These are phyloP conservation scores for Suhomyces xylopsoci DNA, from an alignment of 805 yeast genomes.

Conservation along the genomic window DNA sequence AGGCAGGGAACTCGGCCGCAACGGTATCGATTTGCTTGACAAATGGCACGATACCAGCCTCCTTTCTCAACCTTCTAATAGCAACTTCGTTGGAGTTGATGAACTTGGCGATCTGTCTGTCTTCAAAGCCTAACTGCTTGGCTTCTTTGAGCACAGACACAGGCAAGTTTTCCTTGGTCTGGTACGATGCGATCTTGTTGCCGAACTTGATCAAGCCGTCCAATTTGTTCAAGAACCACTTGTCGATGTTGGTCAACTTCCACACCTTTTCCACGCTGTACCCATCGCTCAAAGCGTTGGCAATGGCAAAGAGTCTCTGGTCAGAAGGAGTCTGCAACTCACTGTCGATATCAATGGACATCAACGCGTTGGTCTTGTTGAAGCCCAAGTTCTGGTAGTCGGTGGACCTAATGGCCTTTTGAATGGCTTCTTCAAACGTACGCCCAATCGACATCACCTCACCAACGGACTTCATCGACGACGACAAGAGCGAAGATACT, in stretches of 20 bases:
- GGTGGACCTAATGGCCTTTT: slow-evolving; percentile 94
- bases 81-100: slow-evolving; percentile 89
- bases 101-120: slow-evolving; percentile 90
- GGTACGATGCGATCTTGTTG: slow-evolving; percentile 54
- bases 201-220: slow-evolving; percentile 72
- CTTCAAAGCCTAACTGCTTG: slow-evolving; percentile 95
- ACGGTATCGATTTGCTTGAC: slow-evolving; percentile 97
- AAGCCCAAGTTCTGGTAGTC: slow-evolving; percentile 96
- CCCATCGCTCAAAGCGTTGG: slow-evolving; percentile 86
- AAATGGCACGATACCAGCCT: slow-evolving; percentile 82
- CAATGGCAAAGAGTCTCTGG: slow-evolving; percentile 92
- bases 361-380: slow-evolving; percentile 75
- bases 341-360: slow-evolving; percentile 87
- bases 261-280: slow-evolving; percentile 91
- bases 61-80: slow-evolving; percentile 83
- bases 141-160: slow-evolving; percentile 69
- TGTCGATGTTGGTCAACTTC: slow-evolving; percentile 87
- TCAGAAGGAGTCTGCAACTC: slow-evolving; percentile 98
- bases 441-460: slow-evolving; percentile 98
- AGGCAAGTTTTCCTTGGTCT: slow-evolving; percentile 61
- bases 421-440: slow-evolving; percentile 96
- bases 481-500: slow-evolving; percentile 81
- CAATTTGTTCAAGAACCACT: slow-evolving; percentile 92
- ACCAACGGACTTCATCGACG: slow-evolving; percentile 98
- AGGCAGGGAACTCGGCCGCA: slow-evolving; percentile 98